These are phyloP conservation scores for Leccinum subgranulosum DNA, from an alignment of 768 basidiomycete genomes.

Conservation along the genomic window DNA sequence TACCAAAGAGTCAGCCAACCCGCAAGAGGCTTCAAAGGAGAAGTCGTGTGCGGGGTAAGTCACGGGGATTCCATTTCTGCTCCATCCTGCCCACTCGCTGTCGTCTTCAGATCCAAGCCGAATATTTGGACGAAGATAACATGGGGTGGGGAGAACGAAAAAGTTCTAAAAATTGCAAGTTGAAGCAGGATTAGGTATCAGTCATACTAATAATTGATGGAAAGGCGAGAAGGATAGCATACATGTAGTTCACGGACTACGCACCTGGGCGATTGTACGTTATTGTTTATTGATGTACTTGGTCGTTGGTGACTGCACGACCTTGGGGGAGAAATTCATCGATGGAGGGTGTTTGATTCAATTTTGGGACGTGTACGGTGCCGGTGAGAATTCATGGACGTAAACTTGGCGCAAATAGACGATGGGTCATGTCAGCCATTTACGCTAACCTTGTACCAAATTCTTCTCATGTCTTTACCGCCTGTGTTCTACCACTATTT, in stretches of 20 bases:
- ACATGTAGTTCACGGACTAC: background rate
- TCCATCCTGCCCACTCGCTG: background rate
- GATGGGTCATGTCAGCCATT: background rate
- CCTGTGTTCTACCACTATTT: conserved; percentile 81
- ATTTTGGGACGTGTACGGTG: too few species aligned
- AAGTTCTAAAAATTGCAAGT: conserved; percentile 8
- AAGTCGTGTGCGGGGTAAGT: conserved; percentile 20
- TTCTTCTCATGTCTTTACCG: conserved; percentile 35
- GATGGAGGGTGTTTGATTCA: background rate
- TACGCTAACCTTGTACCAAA: background rate
- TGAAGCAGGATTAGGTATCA: background rate
- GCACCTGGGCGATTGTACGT: background rate
- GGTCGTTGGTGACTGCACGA: background rate
- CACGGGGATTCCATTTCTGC: background rate
- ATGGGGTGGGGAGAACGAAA: conserved; percentile 24
- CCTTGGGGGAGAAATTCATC: background rate
- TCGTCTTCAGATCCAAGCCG: conserved; percentile 17
- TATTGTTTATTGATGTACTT: background rate
- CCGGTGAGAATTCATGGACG: background rate
- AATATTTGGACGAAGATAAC: conserved; percentile 27
- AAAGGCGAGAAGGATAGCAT: background rate
- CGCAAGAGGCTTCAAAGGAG: conserved; percentile 18
- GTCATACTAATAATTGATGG: background rate
- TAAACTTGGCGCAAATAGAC: background rate
- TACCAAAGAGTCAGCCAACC: conserved; percentile 11